Base-by-base conservation (phyloP, 208 protist species). In the Phytomonas sp. region DNA sequence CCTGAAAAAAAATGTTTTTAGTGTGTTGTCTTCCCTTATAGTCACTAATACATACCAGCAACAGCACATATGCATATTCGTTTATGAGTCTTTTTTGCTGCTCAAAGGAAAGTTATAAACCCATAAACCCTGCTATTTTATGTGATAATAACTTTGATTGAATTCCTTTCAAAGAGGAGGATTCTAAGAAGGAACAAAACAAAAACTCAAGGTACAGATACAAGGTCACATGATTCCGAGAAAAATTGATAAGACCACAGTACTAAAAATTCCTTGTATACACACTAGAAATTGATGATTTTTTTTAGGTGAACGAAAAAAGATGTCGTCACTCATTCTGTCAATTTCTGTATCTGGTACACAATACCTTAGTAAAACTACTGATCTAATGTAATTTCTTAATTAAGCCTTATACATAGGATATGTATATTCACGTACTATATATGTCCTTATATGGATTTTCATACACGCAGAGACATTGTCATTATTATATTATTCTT, bases 341-440 rank as follows among this genome's bases (percentile, higher is more conserved):
- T 16, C 40, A 49, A 16, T 23, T 49, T 1, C 40, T 19, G 40
- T 3, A 49, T 49, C 12, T 49, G 40, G 14, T 12, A 23, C 40
- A 16, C 40, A 49, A 12, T 12, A 49, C 40, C 40, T 19, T 49
- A 49, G 14, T 19, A 49, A 49, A 49, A 49, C 40, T 19, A 12
- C 7, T 49, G 19, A 12, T 49, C 6, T 4, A 49, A 49, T 49
- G 40, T 12, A 49, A 49, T 10, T 49, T 23, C 40, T 49, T 16
- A 23, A 12, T 49, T 49, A 49, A 49, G 12, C 10, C 14, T 12
- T 49, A 49, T 49, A 49, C 63, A 29, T 29, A 26, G 31, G 8
- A 23, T 63, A 63, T 63, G 29, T 29, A 63, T 63, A 30, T 59
- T n/a, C 32, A 63, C 32, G 32, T 63, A 63, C 32, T 63, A 63